These are phyloP conservation scores for Fusarium sacchari DNA, from an alignment of 2,329 filamentous ascomycete species.

Conservation along the genomic window DNA sequence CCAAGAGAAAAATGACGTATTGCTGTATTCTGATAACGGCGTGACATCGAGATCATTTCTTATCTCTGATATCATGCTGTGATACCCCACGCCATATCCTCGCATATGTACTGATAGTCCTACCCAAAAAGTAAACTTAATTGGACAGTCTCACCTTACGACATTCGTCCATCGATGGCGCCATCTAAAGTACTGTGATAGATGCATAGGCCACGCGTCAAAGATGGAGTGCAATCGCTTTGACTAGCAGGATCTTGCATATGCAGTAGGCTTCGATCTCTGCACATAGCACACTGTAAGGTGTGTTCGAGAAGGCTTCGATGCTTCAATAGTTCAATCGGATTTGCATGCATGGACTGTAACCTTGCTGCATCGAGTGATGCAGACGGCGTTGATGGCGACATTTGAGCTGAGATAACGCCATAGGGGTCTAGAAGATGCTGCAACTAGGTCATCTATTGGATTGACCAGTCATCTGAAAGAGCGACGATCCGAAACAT, in stretches of 20 bases:
- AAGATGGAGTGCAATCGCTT: neutral
- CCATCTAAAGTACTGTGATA: neutral
- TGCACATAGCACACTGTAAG: neutral
- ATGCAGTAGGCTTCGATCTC: neutral
- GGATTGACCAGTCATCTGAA: accelerated
- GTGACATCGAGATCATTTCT: neutral
- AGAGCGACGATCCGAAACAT: neutral
- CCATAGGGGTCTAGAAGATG: neutral
- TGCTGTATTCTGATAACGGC: neutral
- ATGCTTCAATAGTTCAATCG: neutral
- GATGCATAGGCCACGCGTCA: conserved; percentile 1
- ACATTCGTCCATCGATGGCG: neutral
- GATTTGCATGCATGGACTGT: neutral
- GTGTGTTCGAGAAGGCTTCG: neutral
- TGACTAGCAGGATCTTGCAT: conserved; percentile 16
- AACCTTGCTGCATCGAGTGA: neutral
- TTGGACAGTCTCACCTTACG: neutral
- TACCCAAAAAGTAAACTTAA: neutral
- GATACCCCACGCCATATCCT: neutral
- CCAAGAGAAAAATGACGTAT: accelerated
- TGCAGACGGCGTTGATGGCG: neutral
- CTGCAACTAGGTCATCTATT: accelerated
- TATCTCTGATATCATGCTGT: conserved; percentile 1
- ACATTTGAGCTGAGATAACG: neutral
- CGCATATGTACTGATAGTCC: neutral